Base-by-base conservation (phyloP, 2,329 filamentous ascomycete species). In the Aspergillus chevalieri region DNA sequence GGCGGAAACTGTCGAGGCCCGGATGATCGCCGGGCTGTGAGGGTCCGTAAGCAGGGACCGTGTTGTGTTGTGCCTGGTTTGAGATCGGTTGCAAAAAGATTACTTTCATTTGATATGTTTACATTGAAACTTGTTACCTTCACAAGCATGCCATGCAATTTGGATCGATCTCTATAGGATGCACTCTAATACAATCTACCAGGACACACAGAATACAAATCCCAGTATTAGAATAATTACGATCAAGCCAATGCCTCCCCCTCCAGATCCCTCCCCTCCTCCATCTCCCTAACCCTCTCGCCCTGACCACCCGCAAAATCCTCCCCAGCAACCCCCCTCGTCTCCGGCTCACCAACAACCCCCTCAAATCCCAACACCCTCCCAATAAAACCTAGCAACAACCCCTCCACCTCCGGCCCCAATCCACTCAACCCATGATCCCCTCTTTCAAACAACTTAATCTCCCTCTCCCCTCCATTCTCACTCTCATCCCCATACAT, bases 371-470 rank as follows among this genome's bases (percentile, higher is more conserved):
- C 66, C 14, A 71, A 61, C 38, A 66, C 68, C 38, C 51, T 58
- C 15, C 64, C 58, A 4, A 69, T 61, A 52, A 75, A 75, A 6
- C 65, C 60, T 8, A 71, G 65, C 15, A 75, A 58, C 59, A 71
- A 57, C 41, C 54, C 62, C 57, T 75, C 72, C 1, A 65, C 72
- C 50, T 64, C 53, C 28, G 54, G 48, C 38, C 67, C 66, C 52
- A 72, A 69, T 24, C 48, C 46, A n/a, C 61, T 70, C 46, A 74
- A 57, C 10, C 68, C 67, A 60, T 76, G 72, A 54, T 74, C 67
- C 51, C 74, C 71, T 0, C 64, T 63, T 5, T 69, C 62, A 55
- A 73, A 74, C 2, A 74, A 52, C 50, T 68, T 64, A 53, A 74
- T 41, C 52, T 61, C 57, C 30, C 67, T 54, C 14, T 64, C 49